A percentile compares a stretch with the other conserved stretches of the same genome.
These are phyloP conservation scores for Trifolium dubium DNA, from an alignment of 306 rosid species.

Conservation along the genomic window DNA sequence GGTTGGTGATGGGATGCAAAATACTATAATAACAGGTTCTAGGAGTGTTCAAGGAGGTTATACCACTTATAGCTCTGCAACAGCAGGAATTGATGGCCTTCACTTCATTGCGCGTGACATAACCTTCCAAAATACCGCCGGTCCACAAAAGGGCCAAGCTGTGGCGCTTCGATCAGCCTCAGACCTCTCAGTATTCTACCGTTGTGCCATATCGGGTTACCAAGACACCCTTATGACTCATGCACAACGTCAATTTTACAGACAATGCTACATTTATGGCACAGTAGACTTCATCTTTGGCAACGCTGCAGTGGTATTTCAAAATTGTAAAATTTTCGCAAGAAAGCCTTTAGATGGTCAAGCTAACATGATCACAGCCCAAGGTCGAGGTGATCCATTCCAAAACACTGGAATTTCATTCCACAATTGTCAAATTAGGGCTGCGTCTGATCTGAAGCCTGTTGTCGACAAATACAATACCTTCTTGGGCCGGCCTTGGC, in stretches of 20 bases:
- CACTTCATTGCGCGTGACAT: conserved; percentile 76
- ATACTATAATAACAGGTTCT: conserved; percentile 59
- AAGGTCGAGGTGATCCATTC: conserved; percentile 77
- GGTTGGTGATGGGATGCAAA: conserved; percentile 69
- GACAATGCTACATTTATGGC: conserved; percentile 75
- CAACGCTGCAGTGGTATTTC: conserved; percentile 78
- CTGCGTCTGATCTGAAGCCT: conserved; percentile 66
- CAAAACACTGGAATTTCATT: conserved; percentile 70
- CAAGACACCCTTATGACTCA: conserved; percentile 94
- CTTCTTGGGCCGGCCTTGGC: conserved; percentile 89
- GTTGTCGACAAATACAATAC: conserved; percentile 47
- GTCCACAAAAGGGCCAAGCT: conserved; percentile 72
- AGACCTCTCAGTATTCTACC: conserved; percentile 76
- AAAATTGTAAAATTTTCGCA: conserved; percentile 62
- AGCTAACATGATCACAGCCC: conserved; percentile 87
- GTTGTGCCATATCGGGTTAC: conserved; percentile 70
- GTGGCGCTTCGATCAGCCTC: conserved; percentile 88
- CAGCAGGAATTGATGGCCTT: conserved; percentile 86
- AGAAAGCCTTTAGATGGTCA: conserved; percentile 77
- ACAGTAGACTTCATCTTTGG: conserved; percentile 90
- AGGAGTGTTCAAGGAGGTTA: conserved; percentile 67
- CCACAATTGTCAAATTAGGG: conserved; percentile 65
- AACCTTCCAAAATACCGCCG: conserved; percentile 72
- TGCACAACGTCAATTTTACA: conserved; percentile 85
- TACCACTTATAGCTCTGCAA: conserved; percentile 88